Base-by-base conservation (phyloP, 331 rosid genomes). In the Acacia concinna region DNA sequence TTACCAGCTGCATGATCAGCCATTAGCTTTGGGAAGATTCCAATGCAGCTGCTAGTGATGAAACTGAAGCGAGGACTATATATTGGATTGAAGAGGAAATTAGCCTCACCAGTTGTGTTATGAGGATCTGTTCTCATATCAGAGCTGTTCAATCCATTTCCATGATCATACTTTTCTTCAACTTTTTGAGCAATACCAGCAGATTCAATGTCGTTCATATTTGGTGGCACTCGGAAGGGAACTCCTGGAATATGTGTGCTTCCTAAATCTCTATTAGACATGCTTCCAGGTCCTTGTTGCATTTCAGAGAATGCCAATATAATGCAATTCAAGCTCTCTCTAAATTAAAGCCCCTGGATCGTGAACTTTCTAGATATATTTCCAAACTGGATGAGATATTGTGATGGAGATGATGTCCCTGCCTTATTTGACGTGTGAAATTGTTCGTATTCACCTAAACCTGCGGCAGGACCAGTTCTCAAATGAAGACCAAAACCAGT, bases 221-320 rank as follows among this genome's bases (percentile, higher is more conserved):
- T 74, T 79, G 79, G 64, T 41, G 31, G 69, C 17, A 60, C 78
- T 8, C 1, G 63, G 30, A 10, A 54, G 31, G 63, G 63, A 54
- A 21, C 15, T 0, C 14, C 63, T 21, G 15, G 30, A 21, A 54
- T 9, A 54, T 23, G 12, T 23, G 31, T 54, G 30, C 30, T 21
- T 54, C 63, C 25, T 23, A 23, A n/a, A n/a, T n/a, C n/a, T n/a
- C n/a, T 7, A 34, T 34, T 5, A 34, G 38, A 34, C 38, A 34
- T 34, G 38, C 38, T 34, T 34, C 6, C 4, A 52, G 21, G 27
- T 52, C 60, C 60, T n/a, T 52, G 28, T 52, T 7, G 60, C 60
- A 21, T n/a, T 6, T 3, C 28, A 21, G 30, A 21, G 30, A 54
- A 54, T 21, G 30, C 30, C 62, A 54, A 21, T n/a, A n/a, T n/a